Percentiles rank a stretch among this genome's conserved stretches.
phyloP scores from a whole-genome alignment of 768 basidiomycete species.

The Amanita brunnescens region DNA sequence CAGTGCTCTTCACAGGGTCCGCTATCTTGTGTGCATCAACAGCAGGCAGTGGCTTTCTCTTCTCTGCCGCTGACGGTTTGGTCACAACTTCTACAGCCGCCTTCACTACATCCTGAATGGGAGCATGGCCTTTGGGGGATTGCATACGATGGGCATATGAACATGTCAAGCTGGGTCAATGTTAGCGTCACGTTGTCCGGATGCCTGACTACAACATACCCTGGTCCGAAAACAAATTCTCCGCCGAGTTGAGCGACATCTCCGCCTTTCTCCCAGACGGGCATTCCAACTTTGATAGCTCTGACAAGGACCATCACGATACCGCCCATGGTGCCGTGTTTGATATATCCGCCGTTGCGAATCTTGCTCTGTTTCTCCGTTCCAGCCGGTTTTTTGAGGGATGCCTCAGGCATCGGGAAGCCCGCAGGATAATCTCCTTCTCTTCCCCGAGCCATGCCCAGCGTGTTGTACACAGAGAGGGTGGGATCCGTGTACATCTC shows the following conservation, averaged over 20 bases:
- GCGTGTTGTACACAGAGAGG: conserved; percentile 53
- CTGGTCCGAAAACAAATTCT: conserved; percentile 60
- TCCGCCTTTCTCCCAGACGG: conserved; percentile 73
- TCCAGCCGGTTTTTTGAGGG: neutral
- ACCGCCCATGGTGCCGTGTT: conserved; percentile 56
- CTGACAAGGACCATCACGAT: conserved; percentile 68
- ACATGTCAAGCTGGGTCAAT: conserved; percentile 45
- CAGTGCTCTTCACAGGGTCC: neutral
- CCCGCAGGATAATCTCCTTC: conserved; percentile 2
- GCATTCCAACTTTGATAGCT: conserved; percentile 68
- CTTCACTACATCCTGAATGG: conserved; percentile 59
- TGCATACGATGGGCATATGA: conserved; percentile 83
- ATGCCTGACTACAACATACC: conserved; percentile 18
- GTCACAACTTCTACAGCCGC: conserved; percentile 30
- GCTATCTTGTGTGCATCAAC: neutral
- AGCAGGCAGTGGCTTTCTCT: conserved; percentile 1
- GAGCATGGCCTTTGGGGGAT: conserved; percentile 61
- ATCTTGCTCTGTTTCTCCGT: neutral
- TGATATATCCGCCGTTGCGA: conserved; percentile 42
- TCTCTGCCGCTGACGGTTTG: neutral
- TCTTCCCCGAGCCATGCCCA: conserved; percentile 57
- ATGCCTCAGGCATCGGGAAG: neutral
- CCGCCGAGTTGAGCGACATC: conserved; percentile 78
- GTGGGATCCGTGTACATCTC: conserved; percentile 75
- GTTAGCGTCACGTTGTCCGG: neutral